phyloP scores from a whole-genome alignment of 192 early-diverging fungal species.

The Coemansia javaensis region DNA sequence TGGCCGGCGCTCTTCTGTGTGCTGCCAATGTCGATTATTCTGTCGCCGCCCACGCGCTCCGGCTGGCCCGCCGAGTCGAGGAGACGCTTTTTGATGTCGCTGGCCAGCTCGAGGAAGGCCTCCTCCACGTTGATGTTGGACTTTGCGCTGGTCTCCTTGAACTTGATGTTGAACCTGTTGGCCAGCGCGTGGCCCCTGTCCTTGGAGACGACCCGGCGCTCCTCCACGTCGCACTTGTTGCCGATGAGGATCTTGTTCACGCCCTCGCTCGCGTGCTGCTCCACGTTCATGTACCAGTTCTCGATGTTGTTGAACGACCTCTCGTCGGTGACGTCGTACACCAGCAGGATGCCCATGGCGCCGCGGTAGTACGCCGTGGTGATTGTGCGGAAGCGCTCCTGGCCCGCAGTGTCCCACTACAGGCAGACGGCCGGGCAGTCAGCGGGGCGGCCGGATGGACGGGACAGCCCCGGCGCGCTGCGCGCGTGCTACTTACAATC shows the following conservation, averaged over 20 bases:
- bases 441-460: too few relatives aligned
- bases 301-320: constrained; percentile 97
- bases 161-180: constrained; percentile 90
- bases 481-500: constrained; percentile 52
- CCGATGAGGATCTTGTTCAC: constrained; percentile 99
- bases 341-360: constrained; percentile 97
- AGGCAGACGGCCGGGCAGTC: not conserved
- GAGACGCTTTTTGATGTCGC: constrained; percentile 97
- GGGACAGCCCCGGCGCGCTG: not conserved
- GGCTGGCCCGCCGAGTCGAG: constrained; percentile 71
- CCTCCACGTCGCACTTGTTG: constrained; percentile 98
- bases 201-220: constrained; percentile 78
- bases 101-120: constrained; percentile 92
- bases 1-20: constrained; percentile 28
- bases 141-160: constrained; percentile 97
- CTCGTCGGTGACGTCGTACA: constrained; percentile 99
- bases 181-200: constrained; percentile 95
- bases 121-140: constrained; percentile 97
- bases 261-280: constrained; percentile 97
- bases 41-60: constrained; percentile 18
- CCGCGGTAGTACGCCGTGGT: constrained; percentile 99
- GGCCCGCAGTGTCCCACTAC: constrained; percentile 96
- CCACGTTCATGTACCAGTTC: constrained; percentile 99
- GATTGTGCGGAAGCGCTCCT: constrained; percentile 98
- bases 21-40: constrained; percentile 37